Conservation (phyloP, 2,329 filamentous ascomycete genomes). For the Phialocephala sp. region DNA sequence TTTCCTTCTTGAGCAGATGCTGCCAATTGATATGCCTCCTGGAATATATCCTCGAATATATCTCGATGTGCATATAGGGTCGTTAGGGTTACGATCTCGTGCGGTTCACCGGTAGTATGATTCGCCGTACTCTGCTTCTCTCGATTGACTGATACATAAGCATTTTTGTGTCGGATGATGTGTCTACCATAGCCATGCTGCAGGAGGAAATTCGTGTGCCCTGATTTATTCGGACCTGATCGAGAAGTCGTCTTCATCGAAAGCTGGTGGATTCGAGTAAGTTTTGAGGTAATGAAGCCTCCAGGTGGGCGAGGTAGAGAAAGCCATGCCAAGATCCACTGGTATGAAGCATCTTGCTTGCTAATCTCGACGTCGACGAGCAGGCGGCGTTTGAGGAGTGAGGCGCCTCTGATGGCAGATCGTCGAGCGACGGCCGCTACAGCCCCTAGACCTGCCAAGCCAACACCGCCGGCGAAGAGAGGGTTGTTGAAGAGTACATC, state of each 20-base stretch:
- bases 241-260: slow-evolving; percentile 64
- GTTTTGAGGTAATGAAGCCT: slow-evolving; percentile 53
- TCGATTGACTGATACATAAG: slow-evolving; percentile 85
- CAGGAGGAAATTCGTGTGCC: slow-evolving; percentile 81
- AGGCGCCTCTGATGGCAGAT: slow-evolving; percentile 73
- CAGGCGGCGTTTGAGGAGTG: slow-evolving; percentile 79
- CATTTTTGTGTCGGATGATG: slow-evolving; percentile 82
- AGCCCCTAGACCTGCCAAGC: slow-evolving; percentile 87
- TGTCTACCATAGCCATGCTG: slow-evolving; percentile 92
- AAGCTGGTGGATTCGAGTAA: slow-evolving; percentile 66
- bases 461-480: slow-evolving; percentile 76
- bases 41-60: slow-evolving; percentile 89
- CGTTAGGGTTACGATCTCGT: slow-evolving; percentile 92
- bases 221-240: slow-evolving; percentile 68
- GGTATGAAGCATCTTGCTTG: slow-evolving; percentile 90
- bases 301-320: slow-evolving; percentile 73
- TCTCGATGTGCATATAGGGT: slow-evolving; percentile 88
- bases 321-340: slow-evolving; percentile 95
- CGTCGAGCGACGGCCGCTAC: slow-evolving; percentile 81
- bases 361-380: slow-evolving; percentile 96
- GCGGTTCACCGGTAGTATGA: slow-evolving; percentile 82
- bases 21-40: slow-evolving; percentile 82
- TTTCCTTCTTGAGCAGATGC: slow-evolving; percentile 85
- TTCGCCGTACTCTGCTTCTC: slow-evolving; percentile 86
- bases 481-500: slow-evolving; percentile 68